Conservation (phyloP, 2,329 filamentous ascomycete genomes). For the Arthrobotrys pseudoclavata region DNA sequence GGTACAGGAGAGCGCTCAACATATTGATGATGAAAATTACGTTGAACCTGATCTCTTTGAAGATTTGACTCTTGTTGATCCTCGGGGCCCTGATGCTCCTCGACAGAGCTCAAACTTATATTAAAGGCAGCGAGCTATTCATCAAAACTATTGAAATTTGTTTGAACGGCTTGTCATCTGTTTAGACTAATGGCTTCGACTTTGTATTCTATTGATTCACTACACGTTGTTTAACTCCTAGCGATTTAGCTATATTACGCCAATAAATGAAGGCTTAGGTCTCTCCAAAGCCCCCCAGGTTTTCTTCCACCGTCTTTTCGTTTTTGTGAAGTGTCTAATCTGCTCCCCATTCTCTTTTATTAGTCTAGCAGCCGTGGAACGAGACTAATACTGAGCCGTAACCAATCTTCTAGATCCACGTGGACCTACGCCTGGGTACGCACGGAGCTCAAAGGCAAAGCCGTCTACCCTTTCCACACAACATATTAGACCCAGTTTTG, state of each 20-base stretch:
- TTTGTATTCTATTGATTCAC: neutral
- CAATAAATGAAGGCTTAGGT: neutral
- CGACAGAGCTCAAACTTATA: neutral
- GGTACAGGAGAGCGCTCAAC: slow-evolving; percentile 46
- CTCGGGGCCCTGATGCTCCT: slow-evolving; percentile 13
- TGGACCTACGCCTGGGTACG: neutral
- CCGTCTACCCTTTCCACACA: slow-evolving; percentile 12
- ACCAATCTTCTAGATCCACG: neutral
- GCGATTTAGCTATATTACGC: neutral
- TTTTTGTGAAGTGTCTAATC: too few relatives aligned
- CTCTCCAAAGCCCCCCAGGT: neutral
- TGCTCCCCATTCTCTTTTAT: neutral
- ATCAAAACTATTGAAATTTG: neutral
- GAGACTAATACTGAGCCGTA: neutral
- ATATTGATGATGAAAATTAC: slow-evolving; percentile 38
- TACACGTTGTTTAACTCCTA: neutral
- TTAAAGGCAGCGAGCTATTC: neutral
- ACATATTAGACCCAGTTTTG: neutral
- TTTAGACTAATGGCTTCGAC: neutral
- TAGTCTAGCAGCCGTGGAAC: neutral
- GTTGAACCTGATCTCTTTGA: slow-evolving; percentile 54
- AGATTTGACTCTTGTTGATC: slow-evolving; percentile 41
- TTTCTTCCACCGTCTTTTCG: neutral
- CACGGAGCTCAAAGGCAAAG: neutral
- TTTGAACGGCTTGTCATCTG: neutral